Evolutionary conservation across 2,329 filamentous ascomycete species (phyloP).

Genomic region (Harringtonia aguacate): DNA sequence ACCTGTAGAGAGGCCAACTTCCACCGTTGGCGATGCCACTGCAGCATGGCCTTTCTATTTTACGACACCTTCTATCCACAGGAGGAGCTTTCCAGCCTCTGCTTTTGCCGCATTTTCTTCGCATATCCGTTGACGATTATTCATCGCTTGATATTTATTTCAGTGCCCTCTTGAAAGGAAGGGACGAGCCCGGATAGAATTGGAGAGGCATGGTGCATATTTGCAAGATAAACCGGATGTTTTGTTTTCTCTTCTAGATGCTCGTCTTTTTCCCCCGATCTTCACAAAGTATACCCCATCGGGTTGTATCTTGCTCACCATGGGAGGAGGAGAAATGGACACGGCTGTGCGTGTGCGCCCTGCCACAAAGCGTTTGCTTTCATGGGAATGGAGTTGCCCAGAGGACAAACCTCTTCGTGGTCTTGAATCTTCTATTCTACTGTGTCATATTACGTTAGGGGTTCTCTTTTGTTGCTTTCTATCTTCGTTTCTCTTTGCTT

Average conservation of each 20-base stretch:
- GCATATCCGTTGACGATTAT: no score
- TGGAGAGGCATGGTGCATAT: background rate
- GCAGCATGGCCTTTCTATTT: background rate
- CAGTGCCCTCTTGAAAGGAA: background rate
- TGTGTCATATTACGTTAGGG: background rate
- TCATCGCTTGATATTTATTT: background rate
- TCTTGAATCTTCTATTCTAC: no score
- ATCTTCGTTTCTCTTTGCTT: background rate
- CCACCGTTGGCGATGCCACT: background rate
- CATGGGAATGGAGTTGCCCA: slow-evolving; percentile 5
- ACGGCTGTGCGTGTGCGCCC: no score
- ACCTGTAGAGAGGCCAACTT: slow-evolving; percentile 1
- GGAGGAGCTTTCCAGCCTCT: background rate
- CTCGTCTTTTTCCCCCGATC: background rate
- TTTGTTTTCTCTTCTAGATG: background rate
- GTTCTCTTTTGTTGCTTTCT: background rate
- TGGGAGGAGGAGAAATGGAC: background rate
- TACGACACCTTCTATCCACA: background rate
- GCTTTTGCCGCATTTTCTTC: background rate
- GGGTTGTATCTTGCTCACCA: background rate
- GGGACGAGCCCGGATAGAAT: slow-evolving; percentile 2
- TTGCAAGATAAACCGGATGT: background rate
- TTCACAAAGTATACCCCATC: background rate
- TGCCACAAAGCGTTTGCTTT: no score
- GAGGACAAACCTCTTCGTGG: no score